Evolutionary conservation across 345 rosid species (phyloP).

Genomic region (Melaleuca quinquenervia): DNA sequence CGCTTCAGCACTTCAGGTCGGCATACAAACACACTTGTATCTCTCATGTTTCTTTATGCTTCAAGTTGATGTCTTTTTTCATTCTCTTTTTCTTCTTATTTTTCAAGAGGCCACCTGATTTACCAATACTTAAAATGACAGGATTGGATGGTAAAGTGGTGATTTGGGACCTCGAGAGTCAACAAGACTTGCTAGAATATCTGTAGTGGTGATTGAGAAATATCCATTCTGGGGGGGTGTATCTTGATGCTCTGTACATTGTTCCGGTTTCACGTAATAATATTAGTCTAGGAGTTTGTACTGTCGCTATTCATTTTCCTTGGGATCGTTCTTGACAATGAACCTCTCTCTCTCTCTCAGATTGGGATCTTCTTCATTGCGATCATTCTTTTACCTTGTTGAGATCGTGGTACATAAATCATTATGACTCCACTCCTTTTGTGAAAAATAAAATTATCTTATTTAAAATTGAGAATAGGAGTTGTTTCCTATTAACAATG

Average conservation of each 20-base stretch:
- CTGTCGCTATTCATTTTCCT: background rate
- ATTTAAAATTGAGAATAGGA: no score
- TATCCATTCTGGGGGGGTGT: background rate
- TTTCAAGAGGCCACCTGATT: background rate
- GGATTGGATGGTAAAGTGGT: conserved; percentile 89
- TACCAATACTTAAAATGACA: conserved; percentile 6
- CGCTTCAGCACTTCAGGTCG: conserved; percentile 96
- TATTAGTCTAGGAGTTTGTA: background rate
- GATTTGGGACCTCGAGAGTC: conserved; percentile 73
- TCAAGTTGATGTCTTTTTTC: background rate
- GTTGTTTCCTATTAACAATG: no score
- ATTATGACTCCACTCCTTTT: background rate
- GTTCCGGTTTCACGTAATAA: background rate
- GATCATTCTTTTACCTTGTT: background rate
- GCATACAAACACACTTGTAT: background rate
- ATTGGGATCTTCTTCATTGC: background rate
- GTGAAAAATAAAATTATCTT: no score
- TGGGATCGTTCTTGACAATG: background rate
- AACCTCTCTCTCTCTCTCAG: background rate
- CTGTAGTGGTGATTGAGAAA: background rate
- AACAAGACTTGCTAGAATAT: conserved; percentile 40
- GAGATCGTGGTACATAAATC: background rate
- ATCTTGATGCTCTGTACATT: background rate
- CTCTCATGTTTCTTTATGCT: background rate
- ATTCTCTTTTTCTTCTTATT: background rate